Conservation (phyloP, 352 stramenopile genomes). For the Pythium periplocum region DNA sequence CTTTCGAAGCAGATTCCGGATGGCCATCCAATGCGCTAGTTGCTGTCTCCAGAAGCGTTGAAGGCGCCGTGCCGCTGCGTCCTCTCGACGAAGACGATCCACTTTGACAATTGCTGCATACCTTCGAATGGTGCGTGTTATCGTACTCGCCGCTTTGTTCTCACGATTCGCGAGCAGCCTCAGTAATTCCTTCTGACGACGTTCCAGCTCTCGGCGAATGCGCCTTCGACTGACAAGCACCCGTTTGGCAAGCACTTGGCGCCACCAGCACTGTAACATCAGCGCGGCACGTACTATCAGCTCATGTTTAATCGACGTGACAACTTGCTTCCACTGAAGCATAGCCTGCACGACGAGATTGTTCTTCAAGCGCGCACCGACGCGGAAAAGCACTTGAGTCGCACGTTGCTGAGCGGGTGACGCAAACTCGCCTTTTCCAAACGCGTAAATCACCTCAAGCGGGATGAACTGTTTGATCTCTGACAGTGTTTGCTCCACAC, state of each 20-base stretch:
- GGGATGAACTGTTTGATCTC: conserved; percentile 57
- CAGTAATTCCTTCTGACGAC: conserved; percentile 38
- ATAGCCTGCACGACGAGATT: conserved; percentile 39
- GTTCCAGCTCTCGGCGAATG: conserved; percentile 32
- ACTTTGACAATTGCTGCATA: conserved; percentile 10
- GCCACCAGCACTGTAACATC: conserved; percentile 59
- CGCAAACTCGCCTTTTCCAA: conserved; percentile 50
- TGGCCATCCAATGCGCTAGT: conserved; percentile 36
- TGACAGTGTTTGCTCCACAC: conserved; percentile 34
- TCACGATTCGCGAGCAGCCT: conserved; percentile 35
- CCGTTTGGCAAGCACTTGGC: conserved; percentile 26
- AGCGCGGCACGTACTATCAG: conserved; percentile 7
- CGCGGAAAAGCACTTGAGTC: conserved; percentile 34
- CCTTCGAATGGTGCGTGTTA: conserved; percentile 34
- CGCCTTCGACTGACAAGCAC: conserved; percentile 20
- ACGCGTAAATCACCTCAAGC: conserved; percentile 60
- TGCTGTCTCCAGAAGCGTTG: conserved; percentile 50
- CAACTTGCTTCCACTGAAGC: conserved; percentile 33
- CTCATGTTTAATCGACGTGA: conserved; percentile 15
- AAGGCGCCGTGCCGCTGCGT: conserved; percentile 26
- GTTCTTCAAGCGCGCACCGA: conserved; percentile 32
- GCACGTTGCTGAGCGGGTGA: conserved; percentile 60
- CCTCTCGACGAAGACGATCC: conserved; percentile 5
- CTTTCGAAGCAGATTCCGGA: conserved; percentile 34
- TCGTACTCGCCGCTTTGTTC: conserved; percentile 33